phyloP scores from a whole-genome alignment of 1,284 basidiomycete species.

The Boletus semigastroideus region DNA sequence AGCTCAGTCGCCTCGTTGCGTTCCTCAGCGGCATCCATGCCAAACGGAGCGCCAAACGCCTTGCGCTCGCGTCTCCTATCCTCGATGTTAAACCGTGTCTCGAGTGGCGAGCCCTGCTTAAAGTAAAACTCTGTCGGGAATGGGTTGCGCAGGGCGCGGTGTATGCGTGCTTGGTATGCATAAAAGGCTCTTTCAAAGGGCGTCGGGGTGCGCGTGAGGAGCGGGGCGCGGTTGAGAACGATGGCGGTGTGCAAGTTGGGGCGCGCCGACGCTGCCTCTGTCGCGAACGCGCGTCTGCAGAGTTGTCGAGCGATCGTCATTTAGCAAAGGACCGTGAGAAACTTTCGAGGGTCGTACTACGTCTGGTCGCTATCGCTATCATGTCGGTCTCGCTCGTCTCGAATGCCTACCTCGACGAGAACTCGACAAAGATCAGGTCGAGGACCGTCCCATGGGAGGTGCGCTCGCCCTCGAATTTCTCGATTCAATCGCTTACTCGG shows the following conservation, averaged over 20 bases:
- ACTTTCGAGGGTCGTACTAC: not conserved
- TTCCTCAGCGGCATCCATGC: slow-evolving; percentile 46
- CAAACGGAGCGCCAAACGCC: slow-evolving; percentile 67
- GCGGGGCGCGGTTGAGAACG: slow-evolving; percentile 82
- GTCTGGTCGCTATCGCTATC: slow-evolving; percentile 2
- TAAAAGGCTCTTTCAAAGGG: slow-evolving; percentile 85
- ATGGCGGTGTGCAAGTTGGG: slow-evolving; percentile 50
- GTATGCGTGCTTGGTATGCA: slow-evolving; percentile 81
- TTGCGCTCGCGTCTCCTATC: slow-evolving; percentile 68
- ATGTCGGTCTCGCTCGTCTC: slow-evolving; percentile 87
- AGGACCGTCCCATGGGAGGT: slow-evolving; percentile 98
- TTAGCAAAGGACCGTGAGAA: slow-evolving; percentile 8
- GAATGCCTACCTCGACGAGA: slow-evolving; percentile 86
- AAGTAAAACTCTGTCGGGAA: slow-evolving; percentile 93
- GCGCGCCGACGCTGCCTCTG: slow-evolving; percentile 28
- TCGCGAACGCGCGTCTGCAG: slow-evolving; percentile 36
- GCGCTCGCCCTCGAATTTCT: not conserved
- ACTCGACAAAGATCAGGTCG: slow-evolving; percentile 81
- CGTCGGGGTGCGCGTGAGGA: slow-evolving; percentile 76
- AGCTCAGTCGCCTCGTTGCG: slow-evolving; percentile 53
- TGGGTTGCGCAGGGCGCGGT: slow-evolving; percentile 85
- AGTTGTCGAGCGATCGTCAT: slow-evolving; percentile 8
- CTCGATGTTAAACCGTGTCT: slow-evolving; percentile 76
- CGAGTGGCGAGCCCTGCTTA: slow-evolving; percentile 87
- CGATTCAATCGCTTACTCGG: slow-evolving; percentile 15